Base-by-base conservation (phyloP, 2,329 filamentous ascomycete species). In the Claviceps sp. region DNA sequence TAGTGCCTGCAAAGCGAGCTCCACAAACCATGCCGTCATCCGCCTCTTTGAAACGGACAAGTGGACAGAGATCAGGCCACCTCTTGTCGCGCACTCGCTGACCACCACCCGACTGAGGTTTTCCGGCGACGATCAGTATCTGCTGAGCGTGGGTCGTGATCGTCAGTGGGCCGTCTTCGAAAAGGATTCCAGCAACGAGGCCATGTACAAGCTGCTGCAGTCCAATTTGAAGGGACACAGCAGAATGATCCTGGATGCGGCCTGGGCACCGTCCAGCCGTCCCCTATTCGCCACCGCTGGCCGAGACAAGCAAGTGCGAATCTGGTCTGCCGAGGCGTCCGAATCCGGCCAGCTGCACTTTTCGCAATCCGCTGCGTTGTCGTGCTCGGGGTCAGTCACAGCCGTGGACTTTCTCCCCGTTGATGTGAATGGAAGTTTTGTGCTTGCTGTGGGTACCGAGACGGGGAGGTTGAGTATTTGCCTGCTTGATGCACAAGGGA, bases 11-110 rank as follows among this genome's bases (percentile, higher is more conserved):
- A 88, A 86, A 62, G 93, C 93, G 17, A 95, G 85, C 63, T 94
- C 89, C 1, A 75, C 91, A 52, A 93, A 96, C 65, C 93, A 98
- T 64, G 93, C 93, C 44, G 90, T 97, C 40, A 88, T 98, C 60
- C 82, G 93, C 20, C 68, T 98, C 7, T 97, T 95, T 63, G 88
- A 95, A 64, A 93, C 90, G 13, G 77, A 75, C 37, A 79, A 79
- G 45, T 98, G 93, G 93, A 85, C 88, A 17, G 89, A 98, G 68
- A 72, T 96, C 43, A 82, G 80, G 53, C 90, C 91, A 2, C 79
- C 91, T 0, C 74, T 98, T 34, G 77, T 80, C n/a, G 85, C 86
- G 1, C 93, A 98, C 68, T 82, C 85, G 0, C 75, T 97, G 50
- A 98, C 93, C 0, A 85, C 90, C 23, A 91, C 89, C 0, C 77